Evolutionary conservation across 176 grass and related monocot species (phyloP), one percentile per base, ranked within the genome.

Genomic region (Puya raimondii): DNA sequence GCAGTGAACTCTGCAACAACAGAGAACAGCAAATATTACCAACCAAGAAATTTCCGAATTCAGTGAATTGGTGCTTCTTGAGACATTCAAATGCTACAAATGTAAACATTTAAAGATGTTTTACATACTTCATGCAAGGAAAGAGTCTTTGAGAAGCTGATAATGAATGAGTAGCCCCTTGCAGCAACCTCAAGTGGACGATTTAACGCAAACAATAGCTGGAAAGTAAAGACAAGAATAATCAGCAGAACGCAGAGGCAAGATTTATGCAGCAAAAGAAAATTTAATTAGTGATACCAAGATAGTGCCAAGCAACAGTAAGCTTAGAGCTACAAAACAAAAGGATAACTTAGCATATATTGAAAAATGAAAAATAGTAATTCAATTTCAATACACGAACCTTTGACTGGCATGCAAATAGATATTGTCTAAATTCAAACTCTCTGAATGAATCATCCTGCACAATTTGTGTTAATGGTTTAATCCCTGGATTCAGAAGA

Each of bases 401-500:
- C 94, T 99, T 93, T 72, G 84, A 74, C 78, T 99, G 94, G 81
- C 94, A 93, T 65, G 94, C 89, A 90, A 93, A 99, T 86, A 93
- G 86, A 82, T 99, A 99, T 57, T 99, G 94, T 52, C 94, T 85
- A 74, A 99, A 99, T 42, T 99, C 94, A 82, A 99, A 99, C 81
- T 99, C 94, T 84, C 94, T 87, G 67, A 99, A 91, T 23, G 82
- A 64, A 53, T 99, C 94, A 61, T 99, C 90, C 71, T 99, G 89
- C 53, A 93, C 75, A 78, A 99, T 93, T 83, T 92, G 89, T 52
- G 89, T 90, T 64, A 99, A 74, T 21, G 72, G 80, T 86, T 99
- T 99, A 56, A 85, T 84, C 73, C 80, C 80, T 78, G 89, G 86
- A 85, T 91, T 99, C 68, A 99, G 80, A 77, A 99, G 79, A 3